Evolutionary conservation across 169 alveolate species (phyloP).

Genomic region (Plasmodium gaboni): DNA sequence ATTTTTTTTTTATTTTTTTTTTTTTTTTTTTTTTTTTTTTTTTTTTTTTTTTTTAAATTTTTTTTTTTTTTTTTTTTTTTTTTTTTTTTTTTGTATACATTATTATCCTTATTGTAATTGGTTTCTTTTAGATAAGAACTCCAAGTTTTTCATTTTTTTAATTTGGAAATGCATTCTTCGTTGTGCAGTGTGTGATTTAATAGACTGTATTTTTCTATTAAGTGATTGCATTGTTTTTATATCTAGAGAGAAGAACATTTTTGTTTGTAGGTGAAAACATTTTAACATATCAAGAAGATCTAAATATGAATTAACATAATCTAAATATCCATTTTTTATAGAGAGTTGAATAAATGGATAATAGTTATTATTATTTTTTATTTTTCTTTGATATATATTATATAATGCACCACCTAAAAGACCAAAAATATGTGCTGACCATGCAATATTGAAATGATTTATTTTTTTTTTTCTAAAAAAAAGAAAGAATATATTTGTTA

Average conservation of each 20-base stretch:
- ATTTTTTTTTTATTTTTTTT: no score
- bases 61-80: neutral
- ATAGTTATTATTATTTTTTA: slow-evolving; percentile 37
- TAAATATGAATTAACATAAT: slow-evolving; percentile 52
- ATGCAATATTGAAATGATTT: slow-evolving; percentile 78
- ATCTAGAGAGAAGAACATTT: slow-evolving; percentile 60
- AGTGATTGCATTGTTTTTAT: slow-evolving; percentile 9
- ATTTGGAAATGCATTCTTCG: slow-evolving; percentile 18
- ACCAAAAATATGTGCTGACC: slow-evolving; percentile 89
- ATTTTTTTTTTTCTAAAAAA: slow-evolving; percentile 39
- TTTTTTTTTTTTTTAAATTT: neutral
- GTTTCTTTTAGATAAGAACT: slow-evolving; percentile 17
- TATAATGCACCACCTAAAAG: slow-evolving; percentile 82
- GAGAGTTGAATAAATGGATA: slow-evolving; percentile 72
- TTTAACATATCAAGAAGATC: slow-evolving; percentile 51
- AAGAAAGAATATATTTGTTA: slow-evolving; percentile 81
- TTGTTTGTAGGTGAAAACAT: slow-evolving; percentile 30
- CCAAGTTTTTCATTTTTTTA: slow-evolving; percentile 56
- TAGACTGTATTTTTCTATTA: slow-evolving; percentile 33
- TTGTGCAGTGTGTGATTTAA: slow-evolving; percentile 28
- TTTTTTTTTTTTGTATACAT: neutral
- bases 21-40: no score
- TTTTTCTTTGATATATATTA: slow-evolving; percentile 79
- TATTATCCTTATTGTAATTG: neutral
- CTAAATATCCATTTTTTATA: slow-evolving; percentile 64